Percentiles rank a stretch among this genome's conserved stretches.
These are phyloP conservation scores for Kandelia obovata DNA, from an alignment of 345 rosid genomes.

Conservation along the genomic window DNA sequence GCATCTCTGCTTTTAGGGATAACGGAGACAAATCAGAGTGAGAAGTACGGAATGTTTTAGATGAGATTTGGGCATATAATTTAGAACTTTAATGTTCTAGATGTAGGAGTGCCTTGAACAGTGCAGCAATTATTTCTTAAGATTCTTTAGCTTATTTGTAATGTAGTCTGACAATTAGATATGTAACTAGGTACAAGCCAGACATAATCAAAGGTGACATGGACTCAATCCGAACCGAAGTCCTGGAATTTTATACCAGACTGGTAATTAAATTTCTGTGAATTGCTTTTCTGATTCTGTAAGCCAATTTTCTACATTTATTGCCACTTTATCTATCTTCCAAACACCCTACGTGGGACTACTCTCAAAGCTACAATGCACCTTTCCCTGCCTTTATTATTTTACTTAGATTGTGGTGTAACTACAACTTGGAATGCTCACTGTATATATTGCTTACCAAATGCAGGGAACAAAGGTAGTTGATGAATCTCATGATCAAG, in stretches of 20 bases:
- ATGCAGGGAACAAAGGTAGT: constrained; percentile 75
- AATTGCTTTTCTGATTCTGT: neutral
- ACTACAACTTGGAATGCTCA: constrained; percentile 8
- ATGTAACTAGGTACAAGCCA: constrained; percentile 55
- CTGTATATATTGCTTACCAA: constrained; percentile 11
- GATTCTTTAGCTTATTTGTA: neutral
- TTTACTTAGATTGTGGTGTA: neutral
- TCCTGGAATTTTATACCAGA: constrained; percentile 52
- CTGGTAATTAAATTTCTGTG: constrained; percentile 39
- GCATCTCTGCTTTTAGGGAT: too few species aligned
- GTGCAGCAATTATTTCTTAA: neutral
- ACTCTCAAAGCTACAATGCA: neutral
- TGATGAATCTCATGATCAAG: constrained; percentile 88
- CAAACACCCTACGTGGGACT: neutral
- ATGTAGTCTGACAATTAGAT: neutral
- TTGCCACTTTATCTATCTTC: neutral
- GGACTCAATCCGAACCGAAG: constrained; percentile 79
- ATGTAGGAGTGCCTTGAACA: neutral
- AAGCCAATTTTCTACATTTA: neutral
- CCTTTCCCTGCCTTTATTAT: neutral
- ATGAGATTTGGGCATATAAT: neutral
- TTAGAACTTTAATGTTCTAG: neutral
- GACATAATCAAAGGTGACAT: constrained; percentile 91
- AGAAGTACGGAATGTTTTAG: neutral
- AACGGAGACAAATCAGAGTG: too few species aligned